These are phyloP conservation scores for Hymenoscyphus scutula DNA, from an alignment of 2,329 filamentous ascomycete genomes.

Conservation along the genomic window DNA sequence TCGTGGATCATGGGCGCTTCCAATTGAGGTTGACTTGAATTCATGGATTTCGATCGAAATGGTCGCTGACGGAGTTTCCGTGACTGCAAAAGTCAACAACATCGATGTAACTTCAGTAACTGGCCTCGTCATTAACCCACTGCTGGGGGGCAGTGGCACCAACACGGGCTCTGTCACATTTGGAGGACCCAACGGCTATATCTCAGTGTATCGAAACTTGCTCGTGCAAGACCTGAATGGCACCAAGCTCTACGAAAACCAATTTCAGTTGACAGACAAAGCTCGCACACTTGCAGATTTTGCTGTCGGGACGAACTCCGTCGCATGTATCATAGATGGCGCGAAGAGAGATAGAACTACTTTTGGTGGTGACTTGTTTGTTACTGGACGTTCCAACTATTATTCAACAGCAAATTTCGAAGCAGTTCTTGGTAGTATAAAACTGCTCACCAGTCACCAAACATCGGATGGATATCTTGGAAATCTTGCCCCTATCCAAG, in stretches of 20 bases:
- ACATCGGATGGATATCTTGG: constrained; percentile 24
- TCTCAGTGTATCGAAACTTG: constrained; percentile 18
- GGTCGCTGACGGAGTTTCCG: constrained; percentile 10
- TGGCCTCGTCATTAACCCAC: constrained; percentile 20
- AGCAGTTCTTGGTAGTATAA: constrained; percentile 24
- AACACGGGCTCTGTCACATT: constrained; percentile 28
- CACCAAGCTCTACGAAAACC: constrained; percentile 19
- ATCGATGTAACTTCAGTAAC: constrained; percentile 12
- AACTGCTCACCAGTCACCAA: constrained; percentile 26
- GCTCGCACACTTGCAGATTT: constrained; percentile 23
- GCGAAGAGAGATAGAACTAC: constrained; percentile 57
- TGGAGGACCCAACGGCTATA: constrained; percentile 23
- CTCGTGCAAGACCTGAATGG: constrained; percentile 14
- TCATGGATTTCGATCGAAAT: constrained; percentile 20
- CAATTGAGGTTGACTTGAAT: constrained; percentile 7
- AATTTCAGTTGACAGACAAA: constrained; percentile 17
- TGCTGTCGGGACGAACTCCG: constrained; percentile 24
- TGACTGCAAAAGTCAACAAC: constrained; percentile 16
- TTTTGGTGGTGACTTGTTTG: constrained; percentile 53
- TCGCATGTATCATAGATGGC: constrained; percentile 43
- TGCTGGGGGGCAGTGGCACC: constrained; percentile 24
- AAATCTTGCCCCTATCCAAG: constrained; percentile 26
- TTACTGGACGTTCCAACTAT: constrained; percentile 26
- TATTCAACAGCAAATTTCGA: constrained; percentile 25
- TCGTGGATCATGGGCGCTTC: constrained; percentile 19